Conservation (phyloP, 2,329 filamentous ascomycete species). For the Diplocarpon rosae region DNA sequence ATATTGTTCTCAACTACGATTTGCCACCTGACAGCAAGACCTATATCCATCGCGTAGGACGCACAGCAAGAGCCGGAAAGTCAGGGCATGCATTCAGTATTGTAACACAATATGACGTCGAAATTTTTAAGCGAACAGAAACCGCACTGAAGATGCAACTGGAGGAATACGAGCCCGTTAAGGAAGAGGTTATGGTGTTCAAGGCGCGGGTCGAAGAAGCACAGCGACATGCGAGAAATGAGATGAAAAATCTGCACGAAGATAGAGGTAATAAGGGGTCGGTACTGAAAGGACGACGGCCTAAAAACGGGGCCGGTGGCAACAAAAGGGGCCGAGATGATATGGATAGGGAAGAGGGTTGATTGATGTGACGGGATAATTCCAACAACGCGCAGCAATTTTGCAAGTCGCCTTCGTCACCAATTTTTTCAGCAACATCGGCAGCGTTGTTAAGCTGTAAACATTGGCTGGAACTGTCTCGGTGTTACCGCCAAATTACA, state of each 20-base stretch:
- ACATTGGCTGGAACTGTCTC: too few relatives aligned
- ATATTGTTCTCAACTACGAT: slow-evolving; percentile 78
- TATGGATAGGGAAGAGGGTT: slow-evolving; percentile 29
- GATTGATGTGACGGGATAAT: neutral
- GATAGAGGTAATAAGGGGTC: slow-evolving; percentile 42
- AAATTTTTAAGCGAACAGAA: slow-evolving; percentile 73
- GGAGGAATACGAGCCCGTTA: slow-evolving; percentile 54
- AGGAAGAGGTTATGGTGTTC: slow-evolving; percentile 80
- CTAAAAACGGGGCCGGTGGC: slow-evolving; percentile 26
- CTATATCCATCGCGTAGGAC: slow-evolving; percentile 80
- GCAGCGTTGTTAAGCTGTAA: too few relatives aligned
- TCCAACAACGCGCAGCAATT: too few relatives aligned
- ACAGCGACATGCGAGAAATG: slow-evolving; percentile 63
- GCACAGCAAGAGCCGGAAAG: slow-evolving; percentile 79
- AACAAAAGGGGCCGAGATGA: slow-evolving; percentile 41
- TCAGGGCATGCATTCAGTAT: slow-evolving; percentile 70
- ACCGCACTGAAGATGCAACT: slow-evolving; percentile 70
- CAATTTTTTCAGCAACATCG: too few relatives aligned
- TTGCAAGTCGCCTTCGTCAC: too few relatives aligned
- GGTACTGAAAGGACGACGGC: slow-evolving; percentile 40
- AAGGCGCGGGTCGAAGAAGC: slow-evolving; percentile 70
- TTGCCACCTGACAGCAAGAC: slow-evolving; percentile 78
- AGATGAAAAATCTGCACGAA: slow-evolving; percentile 74
- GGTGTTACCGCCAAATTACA: too few relatives aligned
- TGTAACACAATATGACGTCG: slow-evolving; percentile 79